Evolutionary conservation across 2,329 filamentous ascomycete genomes (phyloP), one percentile per base, ranked within the genome.

Genomic region (Fusarium sororula): DNA sequence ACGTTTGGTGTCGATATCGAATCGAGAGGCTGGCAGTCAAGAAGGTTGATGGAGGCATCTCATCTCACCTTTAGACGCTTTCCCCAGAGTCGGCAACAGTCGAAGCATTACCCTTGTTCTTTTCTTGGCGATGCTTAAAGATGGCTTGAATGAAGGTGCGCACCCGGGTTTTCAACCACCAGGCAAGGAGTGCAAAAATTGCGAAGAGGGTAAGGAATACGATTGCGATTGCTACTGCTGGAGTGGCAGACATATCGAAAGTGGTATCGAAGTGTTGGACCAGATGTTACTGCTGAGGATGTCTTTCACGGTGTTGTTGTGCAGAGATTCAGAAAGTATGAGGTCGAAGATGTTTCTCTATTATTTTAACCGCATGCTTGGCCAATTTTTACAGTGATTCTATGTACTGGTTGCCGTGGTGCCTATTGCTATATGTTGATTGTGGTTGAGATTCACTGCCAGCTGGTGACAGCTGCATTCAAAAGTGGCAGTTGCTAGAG

Each of bases 221-320:
- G 51, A 83, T 68, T 30, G 80, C 82, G 13, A 84, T 79, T 11
- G 66, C 68, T 30, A 70, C 73, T 9, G 80, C 75, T 15, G 82
- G 80, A 20, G 59, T 76, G 37, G 77, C 57, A 26, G 77, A 61
- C 80, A 82, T 83, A 20, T 55, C 51, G 44, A 48, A 24, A 24
- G 12, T 14, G 9, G 37, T 30, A 10, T 6, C 32, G 45, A 12
- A 47, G 7, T 45, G 20, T 12, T 35, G 9, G 26, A 35, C 9
- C 26, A 11, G 18, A 51, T 68, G 32, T 39, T 51, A 28, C 20
- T 37, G 41, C 41, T 35, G 30, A 44, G 24, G 54, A 12, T 53
- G 55, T 55, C 41, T 63, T 28, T 67, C 45, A 60, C 45, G 41
- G 20, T 28, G 50, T 37, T 48, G 14, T 12, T 39, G 7, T 28